A percentile compares a stretch with the other conserved stretches of the same genome.
These are phyloP conservation scores for Lotus japonicus DNA, from an alignment of 306 rosid genomes.

Conservation along the genomic window DNA sequence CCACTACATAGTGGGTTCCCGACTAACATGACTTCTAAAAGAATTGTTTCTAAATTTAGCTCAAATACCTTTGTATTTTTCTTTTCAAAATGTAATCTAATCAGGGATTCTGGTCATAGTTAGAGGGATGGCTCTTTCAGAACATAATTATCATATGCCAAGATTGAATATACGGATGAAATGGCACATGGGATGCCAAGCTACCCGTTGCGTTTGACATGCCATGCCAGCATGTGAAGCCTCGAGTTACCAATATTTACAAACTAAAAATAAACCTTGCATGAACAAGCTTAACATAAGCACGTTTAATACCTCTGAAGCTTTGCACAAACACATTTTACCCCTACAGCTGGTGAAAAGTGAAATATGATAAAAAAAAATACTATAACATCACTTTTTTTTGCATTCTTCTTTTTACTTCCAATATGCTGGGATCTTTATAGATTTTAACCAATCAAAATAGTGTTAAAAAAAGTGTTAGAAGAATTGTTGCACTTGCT, in stretches of 20 bases:
- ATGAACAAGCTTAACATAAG: no score
- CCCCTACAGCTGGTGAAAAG: no score
- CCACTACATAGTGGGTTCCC: conserved; percentile 52
- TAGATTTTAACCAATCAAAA: no score
- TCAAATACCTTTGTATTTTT: conserved; percentile 31
- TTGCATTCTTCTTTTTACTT: no score
- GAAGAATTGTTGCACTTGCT: no score
- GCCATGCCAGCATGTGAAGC: conserved; percentile 38
- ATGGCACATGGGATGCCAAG: conserved; percentile 34
- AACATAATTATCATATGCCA: conserved; percentile 13
- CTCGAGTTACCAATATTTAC: background rate
- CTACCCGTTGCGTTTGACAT: conserved; percentile 28
- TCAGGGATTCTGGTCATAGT: conserved; percentile 33
- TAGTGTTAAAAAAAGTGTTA: no score
- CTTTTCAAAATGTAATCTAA: conserved; percentile 39
- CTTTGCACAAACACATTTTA: no score
- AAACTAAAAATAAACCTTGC: no score
- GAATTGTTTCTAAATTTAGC: conserved; percentile 35
- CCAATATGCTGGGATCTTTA: no score
- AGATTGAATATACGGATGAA: background rate
- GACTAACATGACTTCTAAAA: conserved; percentile 33
- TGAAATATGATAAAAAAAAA: no score
- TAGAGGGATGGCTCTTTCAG: conserved; percentile 43
- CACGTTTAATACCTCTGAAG: no score
- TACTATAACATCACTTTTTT: no score